phyloP scores from a whole-genome alignment of 768 basidiomycete genomes.

The Leccinum aurantiacum region DNA sequence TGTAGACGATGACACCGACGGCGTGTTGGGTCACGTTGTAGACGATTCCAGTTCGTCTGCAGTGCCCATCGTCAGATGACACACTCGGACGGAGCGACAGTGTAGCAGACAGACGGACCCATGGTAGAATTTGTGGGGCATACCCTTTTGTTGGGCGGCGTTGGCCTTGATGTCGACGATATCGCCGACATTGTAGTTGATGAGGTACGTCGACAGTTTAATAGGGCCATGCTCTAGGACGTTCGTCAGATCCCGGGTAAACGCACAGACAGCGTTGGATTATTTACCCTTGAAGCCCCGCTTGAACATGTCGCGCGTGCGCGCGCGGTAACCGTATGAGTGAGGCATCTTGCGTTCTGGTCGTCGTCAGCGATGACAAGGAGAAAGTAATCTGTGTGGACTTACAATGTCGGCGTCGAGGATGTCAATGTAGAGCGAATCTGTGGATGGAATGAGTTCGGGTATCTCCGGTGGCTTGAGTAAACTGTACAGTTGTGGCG shows the following conservation, averaged over 20 bases:
- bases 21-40: conserved; percentile 97
- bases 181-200: conserved; percentile 93
- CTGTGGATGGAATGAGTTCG: conserved; percentile 35
- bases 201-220: conserved; percentile 89
- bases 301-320: conserved; percentile 99
- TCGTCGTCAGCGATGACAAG: conserved; percentile 13
- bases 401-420: conserved; percentile 50
- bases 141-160: conserved; percentile 98
- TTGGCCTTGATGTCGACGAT: conserved; percentile 99
- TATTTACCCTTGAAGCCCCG: conserved; percentile 92
- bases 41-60: conserved; percentile 93
- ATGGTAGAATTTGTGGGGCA: conserved; percentile 99
- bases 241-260: conserved; percentile 3
- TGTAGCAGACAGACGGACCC: conserved; percentile 65
- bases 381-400: conserved; percentile 21
- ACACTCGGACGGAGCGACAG: background rate
- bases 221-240: conserved; percentile 80
- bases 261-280: conserved; percentile 13
- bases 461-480: conserved; percentile 65
- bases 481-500: conserved; percentile 67
- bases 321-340: conserved; percentile 99
- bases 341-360: conserved; percentile 90
- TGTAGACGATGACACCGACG: conserved; percentile 97
- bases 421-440: conserved; percentile 47
- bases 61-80: conserved; percentile 5